Evolutionary conservation across 225 moss, liverwort and hornwort species (phyloP).

Genomic region (Climacium dendroides): DNA sequence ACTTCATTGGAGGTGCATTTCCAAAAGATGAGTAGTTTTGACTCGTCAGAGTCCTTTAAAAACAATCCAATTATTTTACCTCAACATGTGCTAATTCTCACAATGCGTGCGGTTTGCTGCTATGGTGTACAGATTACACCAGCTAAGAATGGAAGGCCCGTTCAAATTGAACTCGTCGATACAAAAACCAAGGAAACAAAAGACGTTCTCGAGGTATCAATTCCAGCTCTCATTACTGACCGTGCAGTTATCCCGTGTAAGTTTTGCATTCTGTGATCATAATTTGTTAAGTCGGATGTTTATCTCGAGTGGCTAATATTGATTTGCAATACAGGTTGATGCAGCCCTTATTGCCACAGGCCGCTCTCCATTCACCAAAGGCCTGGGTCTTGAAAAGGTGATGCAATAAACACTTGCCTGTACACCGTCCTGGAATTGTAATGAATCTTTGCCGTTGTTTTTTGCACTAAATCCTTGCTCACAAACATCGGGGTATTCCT

Average conservation of each 20-base stretch:
- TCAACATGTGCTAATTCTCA: background rate
- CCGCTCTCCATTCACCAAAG: slow-evolving; percentile 86
- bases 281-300: background rate
- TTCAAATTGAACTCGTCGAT: slow-evolving; percentile 86
- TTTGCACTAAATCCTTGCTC: background rate
- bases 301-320: background rate
- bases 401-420: background rate
- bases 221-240: background rate
- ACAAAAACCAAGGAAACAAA: slow-evolving; percentile 82
- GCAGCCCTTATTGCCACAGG: slow-evolving; percentile 99
- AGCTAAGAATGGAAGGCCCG: slow-evolving; percentile 85
- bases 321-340: slow-evolving; percentile 55
- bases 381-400: slow-evolving; percentile 96
- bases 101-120: background rate
- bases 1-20: background rate
- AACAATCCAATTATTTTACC: background rate
- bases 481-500: background rate
- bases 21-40: background rate
- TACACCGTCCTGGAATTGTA: background rate
- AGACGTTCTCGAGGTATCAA: slow-evolving; percentile 63
- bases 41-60: background rate
- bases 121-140: slow-evolving; percentile 67
- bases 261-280: background rate
- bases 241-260: background rate
- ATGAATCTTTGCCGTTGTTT: background rate